Evolutionary conservation across 441 rosid species (phyloP).

Genomic region (Populus hybrid): DNA sequence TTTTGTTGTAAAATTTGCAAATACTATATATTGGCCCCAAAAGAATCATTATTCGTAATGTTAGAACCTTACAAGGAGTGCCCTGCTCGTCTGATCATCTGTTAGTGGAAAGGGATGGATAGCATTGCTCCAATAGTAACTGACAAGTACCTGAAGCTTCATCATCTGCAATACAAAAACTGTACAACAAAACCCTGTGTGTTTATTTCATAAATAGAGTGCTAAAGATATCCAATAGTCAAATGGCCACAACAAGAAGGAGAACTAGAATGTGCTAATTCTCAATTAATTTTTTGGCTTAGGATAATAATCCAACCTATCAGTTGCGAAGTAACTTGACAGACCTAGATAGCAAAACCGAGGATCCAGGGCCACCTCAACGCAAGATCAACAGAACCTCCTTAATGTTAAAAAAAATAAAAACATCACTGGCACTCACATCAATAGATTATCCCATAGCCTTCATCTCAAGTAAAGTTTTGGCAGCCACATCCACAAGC

Average conservation of each 20-base stretch:
- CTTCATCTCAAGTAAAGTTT: slow-evolving; percentile 91
- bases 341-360: not conserved
- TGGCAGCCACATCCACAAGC: slow-evolving; percentile 92
- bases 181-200: not conserved
- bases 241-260: not conserved
- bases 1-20: not conserved
- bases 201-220: not conserved
- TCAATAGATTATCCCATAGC: slow-evolving; percentile 88
- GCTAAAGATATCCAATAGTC: not conserved
- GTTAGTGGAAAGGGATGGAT: not conserved
- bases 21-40: not conserved
- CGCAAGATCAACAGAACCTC: slow-evolving; percentile 89
- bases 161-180: not conserved
- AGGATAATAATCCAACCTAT: not conserved
- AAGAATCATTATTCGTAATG: not conserved
- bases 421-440: slow-evolving; percentile 86
- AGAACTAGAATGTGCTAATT: not conserved
- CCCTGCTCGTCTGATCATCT: not conserved
- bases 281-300: not conserved
- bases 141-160: too few relatives aligned
- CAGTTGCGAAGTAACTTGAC: not conserved
- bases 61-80: not conserved
- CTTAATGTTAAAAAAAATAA: slow-evolving; percentile 87
- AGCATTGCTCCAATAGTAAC: not conserved
- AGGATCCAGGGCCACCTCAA: slow-evolving; percentile 43